These are phyloP conservation scores for Pseudodiploospora longispora DNA, from an alignment of 2,329 filamentous ascomycete species.

Conservation along the genomic window DNA sequence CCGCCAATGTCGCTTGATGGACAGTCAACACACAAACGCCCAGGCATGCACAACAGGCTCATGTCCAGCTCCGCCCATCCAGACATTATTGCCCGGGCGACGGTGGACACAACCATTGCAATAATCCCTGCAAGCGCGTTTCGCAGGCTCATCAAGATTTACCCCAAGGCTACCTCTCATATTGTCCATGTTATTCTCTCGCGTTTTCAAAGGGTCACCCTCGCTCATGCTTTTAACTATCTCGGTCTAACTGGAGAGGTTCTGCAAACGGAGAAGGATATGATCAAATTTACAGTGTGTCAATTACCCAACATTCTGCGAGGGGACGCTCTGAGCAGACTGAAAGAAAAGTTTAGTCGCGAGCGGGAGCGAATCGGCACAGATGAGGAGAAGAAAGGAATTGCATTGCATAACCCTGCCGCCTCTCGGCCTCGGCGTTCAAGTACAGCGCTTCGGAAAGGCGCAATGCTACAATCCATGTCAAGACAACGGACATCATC, in stretches of 20 bases:
- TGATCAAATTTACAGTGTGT: constrained; percentile 86
- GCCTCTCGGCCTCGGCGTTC: constrained; percentile 60
- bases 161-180: constrained; percentile 92
- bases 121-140: constrained; percentile 98
- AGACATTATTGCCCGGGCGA: constrained; percentile 92
- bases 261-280: constrained; percentile 81
- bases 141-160: constrained; percentile 81
- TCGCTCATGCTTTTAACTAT: constrained; percentile 91
- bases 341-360: constrained; percentile 87
- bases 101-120: constrained; percentile 93
- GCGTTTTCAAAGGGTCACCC: constrained; percentile 84
- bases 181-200: constrained; percentile 97
- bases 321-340: constrained; percentile 68
- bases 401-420: constrained; percentile 80
- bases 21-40: constrained; percentile 21
- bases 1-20: constrained; percentile 68
- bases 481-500: constrained; percentile 39
- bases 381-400: constrained; percentile 78
- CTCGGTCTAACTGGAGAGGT: constrained; percentile 88
- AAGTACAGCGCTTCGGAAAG: constrained; percentile 67
- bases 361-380: constrained; percentile 75
- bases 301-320: constrained; percentile 87
- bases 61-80: constrained; percentile 77
- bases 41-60: constrained; percentile 33
- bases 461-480: constrained; percentile 65